phyloP scores from a whole-genome alignment of 768 basidiomycete species.

The Termitomyces sp. region DNA sequence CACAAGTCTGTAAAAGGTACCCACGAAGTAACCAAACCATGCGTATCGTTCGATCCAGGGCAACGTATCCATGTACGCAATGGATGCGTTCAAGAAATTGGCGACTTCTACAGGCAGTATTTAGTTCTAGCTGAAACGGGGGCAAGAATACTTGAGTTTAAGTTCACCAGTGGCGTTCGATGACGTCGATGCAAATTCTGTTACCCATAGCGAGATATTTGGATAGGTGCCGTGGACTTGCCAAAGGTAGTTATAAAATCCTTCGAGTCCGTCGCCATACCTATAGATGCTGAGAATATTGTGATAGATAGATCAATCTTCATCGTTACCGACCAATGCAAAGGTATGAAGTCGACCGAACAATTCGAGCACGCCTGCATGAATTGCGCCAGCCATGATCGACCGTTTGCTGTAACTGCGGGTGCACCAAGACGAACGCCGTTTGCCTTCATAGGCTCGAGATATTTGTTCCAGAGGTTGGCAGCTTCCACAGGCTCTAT shows the following conservation, averaged over 20 bases:
- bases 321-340: conserved; percentile 34
- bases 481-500: conserved; percentile 39
- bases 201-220: conserved; percentile 54
- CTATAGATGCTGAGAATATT: conserved; percentile 28
- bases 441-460: conserved; percentile 46
- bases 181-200: conserved; percentile 56
- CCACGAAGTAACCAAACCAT: conserved; percentile 54
- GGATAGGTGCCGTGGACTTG: conserved; percentile 46
- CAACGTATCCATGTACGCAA: conserved; percentile 47
- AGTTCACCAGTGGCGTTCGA: conserved; percentile 32
- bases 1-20: conserved; percentile 14
- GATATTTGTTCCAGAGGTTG: conserved; percentile 50
- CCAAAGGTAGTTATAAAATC: conserved; percentile 50
- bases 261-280: conserved; percentile 53
- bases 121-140: neutral
- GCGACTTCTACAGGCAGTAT: conserved; percentile 30
- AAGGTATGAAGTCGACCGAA: conserved; percentile 42
- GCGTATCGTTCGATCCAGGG: conserved; percentile 58
- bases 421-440: conserved; percentile 53
- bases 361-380: conserved; percentile 45
- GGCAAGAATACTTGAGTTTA: neutral
- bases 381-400: conserved; percentile 50
- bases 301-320: conserved; percentile 20
- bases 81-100: conserved; percentile 52
- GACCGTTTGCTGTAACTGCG: conserved; percentile 50